These are phyloP conservation scores for Pisolithus sp. DNA, from an alignment of 768 basidiomycete genomes.

Conservation along the genomic window DNA sequence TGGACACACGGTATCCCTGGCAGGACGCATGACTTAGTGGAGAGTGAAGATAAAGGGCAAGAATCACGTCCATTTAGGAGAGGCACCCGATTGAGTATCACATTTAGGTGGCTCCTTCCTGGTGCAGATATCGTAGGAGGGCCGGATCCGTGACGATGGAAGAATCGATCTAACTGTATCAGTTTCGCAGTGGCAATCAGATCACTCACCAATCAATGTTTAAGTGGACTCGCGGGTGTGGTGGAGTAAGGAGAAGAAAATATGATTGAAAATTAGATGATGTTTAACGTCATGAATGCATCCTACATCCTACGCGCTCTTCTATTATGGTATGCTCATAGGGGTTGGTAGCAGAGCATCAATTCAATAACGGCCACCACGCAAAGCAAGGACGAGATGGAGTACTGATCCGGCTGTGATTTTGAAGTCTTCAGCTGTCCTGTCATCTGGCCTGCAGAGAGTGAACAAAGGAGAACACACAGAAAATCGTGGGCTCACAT, in stretches of 20 bases:
- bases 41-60: conserved; percentile 19
- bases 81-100: conserved; percentile 66
- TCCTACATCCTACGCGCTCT: conserved; percentile 14
- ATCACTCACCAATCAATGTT: neutral
- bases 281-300: conserved; percentile 25
- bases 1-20: conserved; percentile 88
- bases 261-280: conserved; percentile 18
- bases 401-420: conserved; percentile 82
- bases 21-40: conserved; percentile 54
- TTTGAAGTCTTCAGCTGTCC: conserved; percentile 79
- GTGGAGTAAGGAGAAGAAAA: conserved; percentile 3
- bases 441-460: conserved; percentile 74
- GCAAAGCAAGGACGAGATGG: conserved; percentile 91
- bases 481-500: conserved; percentile 51
- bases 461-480: neutral
- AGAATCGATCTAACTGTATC: conserved; percentile 6
- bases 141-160: conserved; percentile 9
- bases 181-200: neutral
- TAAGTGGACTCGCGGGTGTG: neutral
- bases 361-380: conserved; percentile 66
- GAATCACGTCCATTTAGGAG: conserved; percentile 40
- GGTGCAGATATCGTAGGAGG: conserved; percentile 74
- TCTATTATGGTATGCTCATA: conserved; percentile 22
- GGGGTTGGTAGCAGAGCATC: conserved; percentile 2
- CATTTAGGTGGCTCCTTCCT: conserved; percentile 79